A percentile compares a stretch with the other conserved stretches of the same genome.
These are phyloP conservation scores for Fusarium mangiferae DNA, from an alignment of 2,329 filamentous ascomycete genomes.

Conservation along the genomic window DNA sequence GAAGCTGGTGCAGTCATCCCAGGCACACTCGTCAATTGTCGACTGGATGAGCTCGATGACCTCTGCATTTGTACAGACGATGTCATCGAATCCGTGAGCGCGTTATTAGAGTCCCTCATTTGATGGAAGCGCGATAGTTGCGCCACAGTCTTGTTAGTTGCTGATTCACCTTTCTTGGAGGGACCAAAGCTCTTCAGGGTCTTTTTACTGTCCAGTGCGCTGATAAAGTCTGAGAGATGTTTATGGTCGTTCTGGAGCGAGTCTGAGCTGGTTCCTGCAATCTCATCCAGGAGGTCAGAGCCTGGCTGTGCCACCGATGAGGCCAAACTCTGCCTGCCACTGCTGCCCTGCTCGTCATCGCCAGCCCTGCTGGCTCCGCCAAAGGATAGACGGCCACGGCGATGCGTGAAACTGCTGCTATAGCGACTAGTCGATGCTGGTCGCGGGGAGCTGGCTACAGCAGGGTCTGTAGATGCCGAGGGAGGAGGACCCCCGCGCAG, in stretches of 20 bases:
- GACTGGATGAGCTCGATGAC: conserved; percentile 78
- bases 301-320: conserved; percentile 78
- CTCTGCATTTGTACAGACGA: conserved; percentile 87
- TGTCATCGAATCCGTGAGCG: conserved; percentile 91
- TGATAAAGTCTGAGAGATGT: conserved; percentile 92
- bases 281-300: conserved; percentile 81
- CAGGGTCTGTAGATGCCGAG: conserved; percentile 65
- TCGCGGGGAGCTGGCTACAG: conserved; percentile 80
- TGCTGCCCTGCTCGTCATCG: conserved; percentile 81
- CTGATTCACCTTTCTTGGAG: conserved; percentile 73
- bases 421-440: conserved; percentile 83
- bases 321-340: conserved; percentile 79
- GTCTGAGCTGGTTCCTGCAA: conserved; percentile 72
- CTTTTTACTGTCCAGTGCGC: conserved; percentile 86
- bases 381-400: conserved; percentile 80
- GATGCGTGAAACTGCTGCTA: conserved; percentile 93
- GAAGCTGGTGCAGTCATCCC: conserved; percentile 79
- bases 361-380: conserved; percentile 73
- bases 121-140: conserved; percentile 86
- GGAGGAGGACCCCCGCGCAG: conserved; percentile 74
- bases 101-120: conserved; percentile 90
- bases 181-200: conserved; percentile 83
- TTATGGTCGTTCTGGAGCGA: conserved; percentile 83
- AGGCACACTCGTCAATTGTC: conserved; percentile 68
- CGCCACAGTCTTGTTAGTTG: conserved; percentile 79